Base-by-base conservation (phyloP, 2,329 filamentous ascomycete genomes). In the Pleoardoris graminearum region DNA sequence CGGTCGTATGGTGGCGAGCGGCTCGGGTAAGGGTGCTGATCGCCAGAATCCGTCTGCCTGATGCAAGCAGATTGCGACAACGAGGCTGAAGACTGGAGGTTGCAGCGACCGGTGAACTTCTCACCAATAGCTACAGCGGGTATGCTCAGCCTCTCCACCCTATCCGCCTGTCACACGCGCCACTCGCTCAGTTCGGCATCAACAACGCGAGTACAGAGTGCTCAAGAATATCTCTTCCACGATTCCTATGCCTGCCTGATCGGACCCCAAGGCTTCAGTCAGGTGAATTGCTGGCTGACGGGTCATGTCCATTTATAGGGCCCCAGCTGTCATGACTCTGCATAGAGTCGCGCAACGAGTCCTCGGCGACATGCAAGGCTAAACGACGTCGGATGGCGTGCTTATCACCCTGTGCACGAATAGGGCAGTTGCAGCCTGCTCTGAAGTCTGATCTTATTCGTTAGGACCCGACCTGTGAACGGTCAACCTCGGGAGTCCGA, bases 81-180 rank as follows among this genome's bases (percentile, higher is more conserved):
- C 41, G 23, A 45, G 38, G 48, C 33, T 51, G 48, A 51, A 39
- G 48, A 43, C 7, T 22, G 22, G 21, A 29, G 36, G 14, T 30
- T 32, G 30, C 49, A 38, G 36, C 35, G 17, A 51, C 49, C 49
- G 49, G 49, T 51, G 42, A 51, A 45, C 12, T 36, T 3, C n/a
- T 39, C 41, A 19, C 41, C 49, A 44, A 50, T 50, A 32, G 30
- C 43, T 35, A 19, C 11, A 16, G 16, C 29, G 23, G 38, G 10
- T 25, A 11, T 38, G 48, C 49, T 41, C 42, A 51, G 49, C 49
- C 49, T 51, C 41, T 19, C 42, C 30, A 43, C 29, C 48, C 37
- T 42, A n/a, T 29, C 17, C 11, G 19, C 25, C 19, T 16, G 16
- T 16, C 17, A 42, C 23, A 30, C 16, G 16, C 48, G 48, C 48